Base-by-base conservation (phyloP, 257 asterid species). In the Ilex aquifolium region DNA sequence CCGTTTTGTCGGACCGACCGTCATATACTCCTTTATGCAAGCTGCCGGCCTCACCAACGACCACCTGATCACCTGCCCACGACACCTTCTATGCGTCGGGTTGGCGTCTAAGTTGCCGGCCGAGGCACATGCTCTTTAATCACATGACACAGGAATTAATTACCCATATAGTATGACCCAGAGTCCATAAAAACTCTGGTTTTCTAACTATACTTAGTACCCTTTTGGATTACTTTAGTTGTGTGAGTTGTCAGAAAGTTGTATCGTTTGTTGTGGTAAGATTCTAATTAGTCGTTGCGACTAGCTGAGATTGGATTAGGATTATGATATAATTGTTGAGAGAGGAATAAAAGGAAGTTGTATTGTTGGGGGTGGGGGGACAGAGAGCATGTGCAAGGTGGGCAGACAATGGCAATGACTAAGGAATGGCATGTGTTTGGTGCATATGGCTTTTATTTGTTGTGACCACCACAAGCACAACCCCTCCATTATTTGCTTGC, bases 1-100 rank as follows among this genome's bases (percentile, higher is more conserved):
- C 79, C 79, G 96, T 16, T 79, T 72, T 13, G 95, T 85, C 39
- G 96, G 96, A 4, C 95, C 95, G 30, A 85, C 89, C 3, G 91
- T 85, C 6, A 75, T 88, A 49, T 86, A 83, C 81, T 88, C 96
- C 32, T 85, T 88, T 83, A 85, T 88, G 95, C 95, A 88, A 72
- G 96, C 95, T 0, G 90, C 88, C 30, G 96, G 96, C 42, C 92
- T 88, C 63, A 85, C 88, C 72, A 88, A 85, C 69, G 95, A 88
- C 85, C 96, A 88, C 69, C 65, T 88, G 27, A 68, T 79, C 77
- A 77, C 85, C 57, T 88, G 96, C 70, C 88, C 85, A 10, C 72
- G 88, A 55, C 96, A 84, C 73, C 69, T 74, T 32, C 76, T 65
- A 31, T 74, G 83, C 12, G 21, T 60, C 21, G 69, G 50, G 46